Evolutionary conservation across 2,329 filamentous ascomycete species (phyloP), one percentile per base, ranked within the genome.

Genomic region (Acephala macrosclerotiorum): DNA sequence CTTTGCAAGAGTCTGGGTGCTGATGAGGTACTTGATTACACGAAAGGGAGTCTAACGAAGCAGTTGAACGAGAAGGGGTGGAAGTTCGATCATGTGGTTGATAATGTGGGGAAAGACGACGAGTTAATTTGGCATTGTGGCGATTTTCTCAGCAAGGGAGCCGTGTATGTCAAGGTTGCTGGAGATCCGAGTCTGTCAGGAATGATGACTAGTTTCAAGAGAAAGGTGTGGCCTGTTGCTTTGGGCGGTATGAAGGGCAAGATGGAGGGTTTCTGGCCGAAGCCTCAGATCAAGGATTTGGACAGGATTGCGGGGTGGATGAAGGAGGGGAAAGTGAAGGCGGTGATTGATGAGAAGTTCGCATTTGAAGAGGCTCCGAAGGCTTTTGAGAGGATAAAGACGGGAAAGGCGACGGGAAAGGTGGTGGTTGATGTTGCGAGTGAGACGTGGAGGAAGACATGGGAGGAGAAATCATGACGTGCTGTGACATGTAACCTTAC

Each of bases 301-400:
- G 78, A 70, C 26, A 76, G 81, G 71, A 76, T 91, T 61, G 87
- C 76, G 0, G 72, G 78, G 63, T 87, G 84, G 86, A 79, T 91
- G 75, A 75, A 79, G 40, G 83, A 89, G 68, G 87, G 86, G 0
- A 89, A 85, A 74, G 70, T 91, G 35, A 85, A 81, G 76, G 75
- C 82, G 0, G 80, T 87, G 0, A 77, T 90, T 47, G 88, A 90
- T 72, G 79, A 83, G 64, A 78, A 80, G 1, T 88, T 84, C 71
- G 76, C 80, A 16, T 86, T 87, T 73, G 85, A 87, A 57, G 82
- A 90, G 60, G 84, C 80, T 1, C 81, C 82, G 1, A 81, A 84
- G 72, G 89, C 87, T 0, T 88, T 86, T 75, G 82, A 83, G 74
- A 88, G 82, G 74, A 72, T 90, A 71, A 88, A 85, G 77, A 84